Percentiles rank a stretch among this genome's conserved stretches.
These are phyloP conservation scores for Geotrichum europaeum DNA, from an alignment of 1,139 yeast genomes.

Conservation along the genomic window DNA sequence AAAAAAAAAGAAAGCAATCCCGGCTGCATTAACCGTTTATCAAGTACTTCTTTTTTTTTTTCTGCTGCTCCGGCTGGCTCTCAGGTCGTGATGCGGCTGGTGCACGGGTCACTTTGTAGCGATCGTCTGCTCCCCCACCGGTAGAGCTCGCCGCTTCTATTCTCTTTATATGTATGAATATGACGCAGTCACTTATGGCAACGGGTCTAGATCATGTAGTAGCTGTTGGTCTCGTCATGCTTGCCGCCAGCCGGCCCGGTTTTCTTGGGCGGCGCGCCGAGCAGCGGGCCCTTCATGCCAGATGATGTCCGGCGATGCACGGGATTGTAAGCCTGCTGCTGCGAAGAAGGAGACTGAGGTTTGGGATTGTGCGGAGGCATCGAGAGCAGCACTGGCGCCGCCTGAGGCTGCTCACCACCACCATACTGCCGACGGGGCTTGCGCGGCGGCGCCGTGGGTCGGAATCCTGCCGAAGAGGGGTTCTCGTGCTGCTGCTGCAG, in stretches of 20 bases:
- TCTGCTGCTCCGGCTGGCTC: not conserved
- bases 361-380: not conserved
- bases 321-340: not conserved
- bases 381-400: not conserved
- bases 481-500: slow-evolving; percentile 11
- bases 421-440: slow-evolving; percentile 1
- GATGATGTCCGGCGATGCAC: not conserved
- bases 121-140: too few relatives aligned
- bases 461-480: not conserved
- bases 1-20: not conserved
- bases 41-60: not conserved
- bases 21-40: not conserved
- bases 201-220: not conserved
- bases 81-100: not conserved
- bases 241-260: not conserved
- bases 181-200: too few relatives aligned
- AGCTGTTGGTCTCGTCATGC: not conserved
- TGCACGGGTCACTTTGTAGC: too few relatives aligned
- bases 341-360: not conserved
- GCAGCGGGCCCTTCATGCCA: not conserved
- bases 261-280: not conserved
- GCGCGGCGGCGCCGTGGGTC: slow-evolving; percentile 8
- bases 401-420: not conserved
- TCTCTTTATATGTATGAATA: too few relatives aligned
- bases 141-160: too few relatives aligned